A percentile compares a stretch with the other conserved stretches of the same genome.
Conservation (phyloP, 1,284 basidiomycete genomes). For the Ganoderma leucocontextum region DNA sequence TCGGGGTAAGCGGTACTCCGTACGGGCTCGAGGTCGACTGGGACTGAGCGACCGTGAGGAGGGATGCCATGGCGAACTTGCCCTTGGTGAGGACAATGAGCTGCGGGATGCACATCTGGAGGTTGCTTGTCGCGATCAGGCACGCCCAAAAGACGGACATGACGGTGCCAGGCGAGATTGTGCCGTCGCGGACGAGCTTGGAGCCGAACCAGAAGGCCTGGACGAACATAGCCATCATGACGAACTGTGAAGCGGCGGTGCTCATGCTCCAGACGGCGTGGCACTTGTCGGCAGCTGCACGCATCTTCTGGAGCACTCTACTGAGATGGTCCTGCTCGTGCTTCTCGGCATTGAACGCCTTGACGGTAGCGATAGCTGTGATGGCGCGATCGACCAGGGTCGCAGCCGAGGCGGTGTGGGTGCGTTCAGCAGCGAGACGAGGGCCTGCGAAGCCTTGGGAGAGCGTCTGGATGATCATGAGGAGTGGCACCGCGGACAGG, state of each 20-base stretch:
- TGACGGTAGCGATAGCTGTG: slow-evolving; percentile 89
- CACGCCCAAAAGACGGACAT: slow-evolving; percentile 98
- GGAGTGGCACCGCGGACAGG: slow-evolving; percentile 87
- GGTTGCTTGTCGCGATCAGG: slow-evolving; percentile 85
- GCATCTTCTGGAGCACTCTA: slow-evolving; percentile 55
- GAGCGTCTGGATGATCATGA: slow-evolving; percentile 78
- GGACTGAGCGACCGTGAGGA: slow-evolving; percentile 69
- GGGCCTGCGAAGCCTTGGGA: slow-evolving; percentile 78
- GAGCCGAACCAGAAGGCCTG: slow-evolving; percentile 97
- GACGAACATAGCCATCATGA: slow-evolving; percentile 93
- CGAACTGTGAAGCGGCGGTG: slow-evolving; percentile 75
- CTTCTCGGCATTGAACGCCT: slow-evolving; percentile 90
- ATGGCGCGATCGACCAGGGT: slow-evolving; percentile 84
- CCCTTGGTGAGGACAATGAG: slow-evolving; percentile 85
- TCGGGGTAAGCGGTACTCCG: slow-evolving; percentile 29
- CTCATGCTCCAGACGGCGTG: slow-evolving; percentile 82
- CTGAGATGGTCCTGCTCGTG: slow-evolving; percentile 65
- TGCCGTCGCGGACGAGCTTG: slow-evolving; percentile 82
- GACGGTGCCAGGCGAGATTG: slow-evolving; percentile 77
- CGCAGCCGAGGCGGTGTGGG: slow-evolving; percentile 74
- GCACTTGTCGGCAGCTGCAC: slow-evolving; percentile 60
- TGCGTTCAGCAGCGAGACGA: slow-evolving; percentile 73
- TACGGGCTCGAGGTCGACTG: slow-evolving; percentile 24
- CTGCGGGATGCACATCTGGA: slow-evolving; percentile 88
- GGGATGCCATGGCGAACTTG: slow-evolving; percentile 82